phyloP scores from a whole-genome alignment of 2,329 filamentous ascomycete genomes.

The Westerdykella sp. region DNA sequence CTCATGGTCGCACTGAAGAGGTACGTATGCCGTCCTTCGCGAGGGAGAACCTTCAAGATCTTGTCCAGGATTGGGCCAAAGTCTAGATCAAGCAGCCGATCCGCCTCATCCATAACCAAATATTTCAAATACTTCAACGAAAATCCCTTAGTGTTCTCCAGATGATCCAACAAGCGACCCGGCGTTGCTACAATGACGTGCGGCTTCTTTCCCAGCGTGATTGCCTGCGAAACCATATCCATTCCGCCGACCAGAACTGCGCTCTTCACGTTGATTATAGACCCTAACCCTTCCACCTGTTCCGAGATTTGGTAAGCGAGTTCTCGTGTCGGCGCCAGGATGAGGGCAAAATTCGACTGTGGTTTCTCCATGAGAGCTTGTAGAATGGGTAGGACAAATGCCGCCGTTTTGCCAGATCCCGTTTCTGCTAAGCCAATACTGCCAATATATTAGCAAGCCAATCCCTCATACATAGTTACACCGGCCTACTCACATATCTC shows the following conservation, averaged over 20 bases:
- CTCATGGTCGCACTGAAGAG: slow-evolving; percentile 94
- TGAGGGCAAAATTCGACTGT: slow-evolving; percentile 76
- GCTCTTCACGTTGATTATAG: slow-evolving; percentile 79
- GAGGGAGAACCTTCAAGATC: slow-evolving; percentile 79
- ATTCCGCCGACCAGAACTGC: slow-evolving; percentile 86
- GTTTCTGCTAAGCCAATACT: slow-evolving; percentile 87
- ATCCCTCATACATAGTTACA: background rate
- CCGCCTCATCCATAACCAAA: slow-evolving; percentile 91
- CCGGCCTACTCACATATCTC: slow-evolving; percentile 55
- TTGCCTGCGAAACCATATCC: slow-evolving; percentile 89
- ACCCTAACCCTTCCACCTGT: slow-evolving; percentile 79
- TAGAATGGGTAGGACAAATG: slow-evolving; percentile 87
- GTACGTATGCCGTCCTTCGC: slow-evolving; percentile 53
- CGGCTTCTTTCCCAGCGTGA: slow-evolving; percentile 90
- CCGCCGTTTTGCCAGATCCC: slow-evolving; percentile 90
- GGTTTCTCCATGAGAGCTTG: slow-evolving; percentile 84
- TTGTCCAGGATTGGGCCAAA: slow-evolving; percentile 91
- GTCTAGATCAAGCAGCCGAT: slow-evolving; percentile 85
- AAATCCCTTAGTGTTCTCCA: slow-evolving; percentile 97
- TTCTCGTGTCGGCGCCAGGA: slow-evolving; percentile 89
- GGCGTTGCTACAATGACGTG: slow-evolving; percentile 92
- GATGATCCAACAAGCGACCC: slow-evolving; percentile 79
- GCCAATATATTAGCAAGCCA: background rate
- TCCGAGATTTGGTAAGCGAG: slow-evolving; percentile 86
- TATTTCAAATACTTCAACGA: slow-evolving; percentile 76